Conservation (phyloP, 164 flowering plant species). For the Magnolia sinica region DNA sequence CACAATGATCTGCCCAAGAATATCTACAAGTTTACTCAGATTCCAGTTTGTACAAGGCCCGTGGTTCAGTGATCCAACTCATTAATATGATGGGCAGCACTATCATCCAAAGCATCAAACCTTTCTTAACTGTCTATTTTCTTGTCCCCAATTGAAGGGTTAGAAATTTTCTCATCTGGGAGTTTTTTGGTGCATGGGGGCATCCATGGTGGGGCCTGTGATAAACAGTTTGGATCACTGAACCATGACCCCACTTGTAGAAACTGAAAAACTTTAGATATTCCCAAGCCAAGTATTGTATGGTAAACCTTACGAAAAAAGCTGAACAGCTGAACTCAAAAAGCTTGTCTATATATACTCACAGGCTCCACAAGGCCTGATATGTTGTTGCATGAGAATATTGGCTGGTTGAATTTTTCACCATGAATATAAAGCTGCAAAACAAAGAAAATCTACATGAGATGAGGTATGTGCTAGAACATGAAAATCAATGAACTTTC, state of each 20-base stretch:
- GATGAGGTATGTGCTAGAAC: background rate
- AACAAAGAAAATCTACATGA: background rate
- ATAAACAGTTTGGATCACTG: background rate
- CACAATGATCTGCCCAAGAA: no score
- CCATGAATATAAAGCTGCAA: constrained; percentile 71
- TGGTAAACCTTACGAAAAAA: no score
- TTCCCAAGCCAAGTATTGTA: no score
- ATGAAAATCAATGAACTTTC: background rate
- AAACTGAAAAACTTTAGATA: background rate
- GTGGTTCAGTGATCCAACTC: no score
- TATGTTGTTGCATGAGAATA: constrained; percentile 94
- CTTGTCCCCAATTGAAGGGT: no score
- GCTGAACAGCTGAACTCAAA: background rate
- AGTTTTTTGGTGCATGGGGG: no score
- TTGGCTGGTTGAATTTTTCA: constrained; percentile 91
- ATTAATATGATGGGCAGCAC: no score
- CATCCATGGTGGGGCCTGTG: background rate
- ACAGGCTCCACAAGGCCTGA: constrained; percentile 96
- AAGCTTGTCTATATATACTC: constrained; percentile 26
- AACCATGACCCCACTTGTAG: no score
- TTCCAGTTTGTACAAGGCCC: no score
- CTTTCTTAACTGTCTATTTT: no score
- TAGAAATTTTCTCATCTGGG: no score
- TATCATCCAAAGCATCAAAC: no score
- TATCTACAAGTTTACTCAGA: background rate